phyloP scores from a whole-genome alignment of 2,329 filamentous ascomycete species.

The Decorospora gaudefroyi region DNA sequence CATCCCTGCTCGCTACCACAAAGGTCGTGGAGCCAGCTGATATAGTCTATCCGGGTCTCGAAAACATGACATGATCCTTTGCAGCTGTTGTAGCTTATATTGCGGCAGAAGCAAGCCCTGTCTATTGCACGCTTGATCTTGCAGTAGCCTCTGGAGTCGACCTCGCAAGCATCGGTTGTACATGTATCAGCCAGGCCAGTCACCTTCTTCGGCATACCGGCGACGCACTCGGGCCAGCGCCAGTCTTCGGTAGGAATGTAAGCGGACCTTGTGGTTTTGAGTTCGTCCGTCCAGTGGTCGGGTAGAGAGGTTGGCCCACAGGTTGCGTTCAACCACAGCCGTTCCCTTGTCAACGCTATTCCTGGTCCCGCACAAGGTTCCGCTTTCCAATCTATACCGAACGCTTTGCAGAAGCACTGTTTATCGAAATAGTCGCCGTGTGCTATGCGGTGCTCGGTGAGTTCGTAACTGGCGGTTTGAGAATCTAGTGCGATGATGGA shows the following conservation, averaged over 20 bases:
- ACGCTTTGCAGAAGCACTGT: conserved; percentile 38
- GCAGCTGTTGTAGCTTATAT: conserved; percentile 37
- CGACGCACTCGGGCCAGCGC: conserved; percentile 34
- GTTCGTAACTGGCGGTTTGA: conserved; percentile 43
- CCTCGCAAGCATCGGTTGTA: conserved; percentile 39
- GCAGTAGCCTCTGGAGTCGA: conserved; percentile 41
- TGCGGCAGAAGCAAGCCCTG: conserved; percentile 37
- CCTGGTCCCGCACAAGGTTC: conserved; percentile 27
- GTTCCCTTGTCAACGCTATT: conserved; percentile 33
- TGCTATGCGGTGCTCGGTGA: conserved; percentile 22
- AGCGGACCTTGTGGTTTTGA: conserved; percentile 31
- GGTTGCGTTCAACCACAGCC: conserved; percentile 42
- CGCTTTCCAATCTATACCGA: conserved; percentile 16
- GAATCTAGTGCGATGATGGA: conserved; percentile 41
- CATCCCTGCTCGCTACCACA: conserved; percentile 38
- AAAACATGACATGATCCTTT: conserved; percentile 37
- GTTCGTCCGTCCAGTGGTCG: conserved; percentile 31
- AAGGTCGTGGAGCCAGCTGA: conserved; percentile 40
- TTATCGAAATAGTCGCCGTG: conserved; percentile 42
- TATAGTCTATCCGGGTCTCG: conserved; percentile 39
- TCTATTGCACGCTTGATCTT: conserved; percentile 33
- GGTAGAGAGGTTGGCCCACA: conserved; percentile 34
- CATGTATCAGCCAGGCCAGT: conserved; percentile 29
- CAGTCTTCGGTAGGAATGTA: conserved; percentile 39
- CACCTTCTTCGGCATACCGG: conserved; percentile 29